phyloP scores from a whole-genome alignment of 768 basidiomycete species.

The Russula sp. region DNA sequence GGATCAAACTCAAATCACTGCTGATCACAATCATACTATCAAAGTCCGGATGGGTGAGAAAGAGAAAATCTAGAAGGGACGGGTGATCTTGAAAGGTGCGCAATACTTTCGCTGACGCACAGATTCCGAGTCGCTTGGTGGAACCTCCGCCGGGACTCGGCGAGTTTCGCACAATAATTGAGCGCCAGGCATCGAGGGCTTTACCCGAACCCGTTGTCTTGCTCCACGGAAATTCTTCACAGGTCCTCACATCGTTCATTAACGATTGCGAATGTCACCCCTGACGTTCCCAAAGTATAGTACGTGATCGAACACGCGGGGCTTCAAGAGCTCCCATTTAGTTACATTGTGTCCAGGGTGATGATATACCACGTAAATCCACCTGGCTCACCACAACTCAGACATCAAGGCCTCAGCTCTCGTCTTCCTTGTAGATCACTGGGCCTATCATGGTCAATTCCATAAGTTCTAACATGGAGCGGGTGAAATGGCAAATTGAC shows the following conservation, averaged over 20 bases:
- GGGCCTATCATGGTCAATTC: no score
- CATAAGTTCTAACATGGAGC: no score
- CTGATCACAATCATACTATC: background rate
- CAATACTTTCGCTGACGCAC: background rate
- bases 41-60: background rate
- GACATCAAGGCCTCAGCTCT: no score
- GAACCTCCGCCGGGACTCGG: background rate
- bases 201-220: background rate
- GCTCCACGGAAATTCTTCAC: background rate
- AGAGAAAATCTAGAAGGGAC: background rate
- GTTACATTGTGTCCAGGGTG: no score
- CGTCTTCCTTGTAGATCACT: no score
- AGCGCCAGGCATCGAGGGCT: background rate
- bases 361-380: no score
- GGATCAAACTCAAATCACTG: background rate
- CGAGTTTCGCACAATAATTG: background rate
- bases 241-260: background rate
- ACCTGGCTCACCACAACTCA: no score
- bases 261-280: background rate
- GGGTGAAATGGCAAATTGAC: no score
- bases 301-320: no score
- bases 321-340: no score
- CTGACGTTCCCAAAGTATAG: background rate
- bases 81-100: background rate
- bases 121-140: background rate